phyloP scores from a whole-genome alignment of 371 early-diverging fungal species.

The Haplosporangium sp. region DNA sequence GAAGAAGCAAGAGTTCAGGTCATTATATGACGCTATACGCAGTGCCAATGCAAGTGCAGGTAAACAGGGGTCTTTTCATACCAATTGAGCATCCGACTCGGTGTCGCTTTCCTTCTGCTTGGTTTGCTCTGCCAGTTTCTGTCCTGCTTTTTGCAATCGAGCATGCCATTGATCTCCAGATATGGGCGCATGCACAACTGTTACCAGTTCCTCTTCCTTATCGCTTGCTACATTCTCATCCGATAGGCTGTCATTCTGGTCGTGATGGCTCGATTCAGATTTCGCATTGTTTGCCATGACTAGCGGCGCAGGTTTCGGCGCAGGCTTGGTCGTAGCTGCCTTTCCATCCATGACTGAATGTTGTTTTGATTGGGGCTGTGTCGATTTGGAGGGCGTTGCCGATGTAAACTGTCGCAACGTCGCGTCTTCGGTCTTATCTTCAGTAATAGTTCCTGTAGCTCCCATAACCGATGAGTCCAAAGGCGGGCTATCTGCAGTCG shows the following conservation, averaged over 20 bases:
- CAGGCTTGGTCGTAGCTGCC: background rate
- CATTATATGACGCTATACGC: background rate
- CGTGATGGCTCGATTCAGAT: background rate
- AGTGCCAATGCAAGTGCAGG: background rate
- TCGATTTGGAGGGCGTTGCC: background rate
- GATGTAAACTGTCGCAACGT: conserved; percentile 30
- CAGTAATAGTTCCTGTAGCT: background rate
- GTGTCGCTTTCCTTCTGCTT: conserved; percentile 21
- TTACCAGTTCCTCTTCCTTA: conserved; percentile 31
- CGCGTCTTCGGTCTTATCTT: conserved; percentile 39
- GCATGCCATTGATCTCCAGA: conserved; percentile 36
- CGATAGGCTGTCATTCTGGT: conserved; percentile 1
- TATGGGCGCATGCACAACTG: conserved; percentile 30
- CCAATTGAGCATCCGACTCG: conserved; percentile 58
- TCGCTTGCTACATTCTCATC: conserved; percentile 13
- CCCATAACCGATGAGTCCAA: conserved; percentile 15
- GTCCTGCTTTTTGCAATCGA: conserved; percentile 32
- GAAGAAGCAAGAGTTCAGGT: background rate
- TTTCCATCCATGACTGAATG: background rate
- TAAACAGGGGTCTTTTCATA: conserved; percentile 17
- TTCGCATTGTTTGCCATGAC: background rate
- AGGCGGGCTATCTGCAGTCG: conserved; percentile 8
- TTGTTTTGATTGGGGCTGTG: background rate
- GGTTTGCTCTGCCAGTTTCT: conserved; percentile 7
- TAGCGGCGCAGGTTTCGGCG: conserved; percentile 9